Evolutionary conservation across 2,329 filamentous ascomycete species (phyloP), one percentile per base, ranked within the genome.

Genomic region (Apiospora marii): DNA sequence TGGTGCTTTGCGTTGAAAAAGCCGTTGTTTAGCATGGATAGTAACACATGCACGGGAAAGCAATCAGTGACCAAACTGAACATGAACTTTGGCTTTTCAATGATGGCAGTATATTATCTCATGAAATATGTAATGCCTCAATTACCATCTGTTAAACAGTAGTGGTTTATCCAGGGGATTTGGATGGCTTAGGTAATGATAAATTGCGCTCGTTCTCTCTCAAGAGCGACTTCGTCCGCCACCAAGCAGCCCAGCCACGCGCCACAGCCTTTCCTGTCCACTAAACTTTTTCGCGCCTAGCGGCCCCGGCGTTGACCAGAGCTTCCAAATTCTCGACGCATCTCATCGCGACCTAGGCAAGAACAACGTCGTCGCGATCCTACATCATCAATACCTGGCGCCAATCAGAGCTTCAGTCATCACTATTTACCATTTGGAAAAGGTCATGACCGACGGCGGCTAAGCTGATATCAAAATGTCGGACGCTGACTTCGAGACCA

Each of bases 401-500:
- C 58, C 12, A 41, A 41, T 24, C 43, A 61, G 19, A 19, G 37
- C 30, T 67, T 69, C 67, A 70, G 19, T 37, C 64, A 37, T 34
- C 22, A 61, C 49, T 34, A 24, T 41, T n/a, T 61, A 41, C 58
- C 58, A 64, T 10, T 64, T 41, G 58, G 30, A 70, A 53, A 73
- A 72, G 70, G 72, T 67, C 70, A 73, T 73, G 72, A 73, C 72
- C 69, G 70, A 67, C 58, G 72, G 72, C 68, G 72, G 72, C 72
- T 73, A 68, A 74, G 37, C 67, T 61, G 70, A 53, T 51, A 49
- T 61, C 83, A 88, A 82, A 78, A 92, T 92, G 90, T 91, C 90
- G 85, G 89, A 92, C 86, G 92, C 93, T 84, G 94, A 97, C 84
- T 96, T 97, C 85, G 94, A 96, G 81, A 89, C 92, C 80, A 93